A percentile compares a stretch with the other conserved stretches of the same genome.
These are phyloP conservation scores for Candida xiaguanensis DNA, from an alignment of 805 yeast genomes.

Conservation along the genomic window DNA sequence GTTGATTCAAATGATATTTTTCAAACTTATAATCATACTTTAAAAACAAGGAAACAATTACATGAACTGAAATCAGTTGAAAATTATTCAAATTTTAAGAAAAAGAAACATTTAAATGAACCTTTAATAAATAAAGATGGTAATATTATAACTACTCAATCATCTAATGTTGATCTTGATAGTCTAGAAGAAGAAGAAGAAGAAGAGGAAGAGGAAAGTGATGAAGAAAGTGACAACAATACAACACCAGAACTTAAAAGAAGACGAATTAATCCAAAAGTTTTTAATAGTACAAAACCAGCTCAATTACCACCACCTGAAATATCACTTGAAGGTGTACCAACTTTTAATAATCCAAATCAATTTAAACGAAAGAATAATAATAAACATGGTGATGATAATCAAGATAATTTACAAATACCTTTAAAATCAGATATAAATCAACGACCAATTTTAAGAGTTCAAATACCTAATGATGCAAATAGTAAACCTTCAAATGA, in stretches of 20 bases:
- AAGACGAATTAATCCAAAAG: conserved; percentile 7
- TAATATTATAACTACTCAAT: conserved; percentile 8
- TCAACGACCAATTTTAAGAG: conserved; percentile 56
- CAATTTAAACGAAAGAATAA: conserved; percentile 8
- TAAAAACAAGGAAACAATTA: conserved; percentile 21
- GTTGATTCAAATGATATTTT: conserved; percentile 47
- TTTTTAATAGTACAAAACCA: conserved; percentile 11
- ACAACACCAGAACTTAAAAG: conserved; percentile 32
- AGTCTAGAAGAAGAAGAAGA: conserved; percentile 17
- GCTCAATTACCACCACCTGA: conserved; percentile 15
- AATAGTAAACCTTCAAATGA: conserved; percentile 13
- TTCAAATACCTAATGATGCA: conserved; percentile 58
- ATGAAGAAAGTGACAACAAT: conserved; percentile 31
- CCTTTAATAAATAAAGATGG: conserved; percentile 13
- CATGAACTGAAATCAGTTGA: conserved; percentile 63
- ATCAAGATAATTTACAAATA: neutral
- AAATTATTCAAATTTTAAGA: conserved; percentile 60
- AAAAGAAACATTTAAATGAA: conserved; percentile 26
- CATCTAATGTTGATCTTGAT: conserved; percentile 12
- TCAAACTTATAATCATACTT: conserved; percentile 18
- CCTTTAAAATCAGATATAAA: conserved; percentile 9
- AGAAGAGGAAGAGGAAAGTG: conserved; percentile 13
- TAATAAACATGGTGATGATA: neutral
- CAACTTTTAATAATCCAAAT: conserved; percentile 15
- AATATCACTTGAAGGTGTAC: conserved; percentile 16